phyloP scores from a whole-genome alignment of 2,329 filamentous ascomycete genomes.

The Ambrosiella beaveri region DNA sequence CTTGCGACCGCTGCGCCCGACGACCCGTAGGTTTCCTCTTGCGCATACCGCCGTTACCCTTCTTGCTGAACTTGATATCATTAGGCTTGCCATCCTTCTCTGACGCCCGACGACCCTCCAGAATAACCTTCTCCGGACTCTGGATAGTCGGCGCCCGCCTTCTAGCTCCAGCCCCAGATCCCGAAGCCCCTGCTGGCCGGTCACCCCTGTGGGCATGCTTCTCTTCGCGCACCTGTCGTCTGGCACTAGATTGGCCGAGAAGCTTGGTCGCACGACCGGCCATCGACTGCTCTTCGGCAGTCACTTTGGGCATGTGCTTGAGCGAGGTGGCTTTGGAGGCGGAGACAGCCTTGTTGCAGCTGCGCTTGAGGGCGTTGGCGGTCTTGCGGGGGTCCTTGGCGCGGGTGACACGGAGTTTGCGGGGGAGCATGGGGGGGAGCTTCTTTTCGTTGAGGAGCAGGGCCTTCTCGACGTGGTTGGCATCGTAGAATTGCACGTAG shows the following conservation, averaged over 20 bases:
- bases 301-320: conserved; percentile 52
- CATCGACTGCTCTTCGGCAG: conserved; percentile 50
- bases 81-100: conserved; percentile 46
- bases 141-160: conserved; percentile 23
- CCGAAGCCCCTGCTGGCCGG: conserved; percentile 12
- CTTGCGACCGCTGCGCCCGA: conserved; percentile 24
- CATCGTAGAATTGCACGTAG: conserved; percentile 88
- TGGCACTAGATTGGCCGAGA: conserved; percentile 50
- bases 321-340: conserved; percentile 24
- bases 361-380: conserved; percentile 31
- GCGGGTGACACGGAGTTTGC: conserved; percentile 67
- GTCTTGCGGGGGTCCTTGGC: conserved; percentile 59
- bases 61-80: conserved; percentile 42
- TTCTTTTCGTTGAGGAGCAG: conserved; percentile 78
- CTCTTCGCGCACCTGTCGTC: conserved; percentile 22
- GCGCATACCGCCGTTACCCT: conserved; percentile 26
- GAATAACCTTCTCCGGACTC: conserved; percentile 54
- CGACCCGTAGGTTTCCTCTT: conserved; percentile 23
- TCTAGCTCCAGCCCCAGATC: conserved; percentile 12
- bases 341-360: conserved; percentile 16
- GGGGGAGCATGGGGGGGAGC: conserved; percentile 85
- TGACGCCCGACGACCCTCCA: conserved; percentile 63
- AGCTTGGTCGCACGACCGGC: conserved; percentile 60
- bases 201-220: neutral
- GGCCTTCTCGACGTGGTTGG: conserved; percentile 78